Percentiles rank a stretch among this genome's conserved stretches.
phyloP scores from a whole-genome alignment of 83 land plant species.

The Isoetes engelmannii region DNA sequence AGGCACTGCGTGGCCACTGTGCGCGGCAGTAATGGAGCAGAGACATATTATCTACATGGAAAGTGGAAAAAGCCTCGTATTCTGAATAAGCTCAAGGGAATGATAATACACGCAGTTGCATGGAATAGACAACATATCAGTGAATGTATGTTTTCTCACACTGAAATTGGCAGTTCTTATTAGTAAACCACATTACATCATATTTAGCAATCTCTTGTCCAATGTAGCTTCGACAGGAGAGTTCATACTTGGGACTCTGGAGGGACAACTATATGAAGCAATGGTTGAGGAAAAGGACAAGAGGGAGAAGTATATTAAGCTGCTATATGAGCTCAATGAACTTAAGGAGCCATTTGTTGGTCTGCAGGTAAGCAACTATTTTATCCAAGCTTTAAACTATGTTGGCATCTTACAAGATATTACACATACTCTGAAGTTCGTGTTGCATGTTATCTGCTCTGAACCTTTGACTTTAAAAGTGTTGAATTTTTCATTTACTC shows the following conservation, averaged over 20 bases:
- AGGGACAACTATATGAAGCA: conserved; percentile 75
- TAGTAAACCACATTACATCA: too few species aligned
- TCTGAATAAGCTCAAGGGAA: conserved; percentile 62
- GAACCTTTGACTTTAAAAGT: too few species aligned
- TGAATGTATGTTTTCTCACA: conserved; percentile 45
- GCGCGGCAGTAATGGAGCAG: conserved; percentile 50
- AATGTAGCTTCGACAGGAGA: conserved; percentile 70
- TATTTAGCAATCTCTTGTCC: neutral
- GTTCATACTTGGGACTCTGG: conserved; percentile 69
- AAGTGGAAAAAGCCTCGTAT: conserved; percentile 78
- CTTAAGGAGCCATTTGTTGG: conserved; percentile 78
- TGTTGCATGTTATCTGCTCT: too few species aligned
- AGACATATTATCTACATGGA: conserved; percentile 80
- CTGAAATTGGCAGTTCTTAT: neutral
- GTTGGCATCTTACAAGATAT: too few species aligned
- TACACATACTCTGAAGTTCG: too few species aligned
- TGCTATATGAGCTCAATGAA: conserved; percentile 67
- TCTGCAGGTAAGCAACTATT: conserved; percentile 55
- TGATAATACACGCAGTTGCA: conserved; percentile 69
- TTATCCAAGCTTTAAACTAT: too few species aligned
- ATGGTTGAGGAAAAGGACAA: conserved; percentile 91
- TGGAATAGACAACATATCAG: conserved; percentile 88
- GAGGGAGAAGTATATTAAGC: conserved; percentile 77
- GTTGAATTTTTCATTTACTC: too few species aligned
- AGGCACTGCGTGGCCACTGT: conserved; percentile 73